A percentile compares a stretch with the other conserved stretches of the same genome.
phyloP scores from a whole-genome alignment of 179 eudicot genomes.

The Camellia oleifera region DNA sequence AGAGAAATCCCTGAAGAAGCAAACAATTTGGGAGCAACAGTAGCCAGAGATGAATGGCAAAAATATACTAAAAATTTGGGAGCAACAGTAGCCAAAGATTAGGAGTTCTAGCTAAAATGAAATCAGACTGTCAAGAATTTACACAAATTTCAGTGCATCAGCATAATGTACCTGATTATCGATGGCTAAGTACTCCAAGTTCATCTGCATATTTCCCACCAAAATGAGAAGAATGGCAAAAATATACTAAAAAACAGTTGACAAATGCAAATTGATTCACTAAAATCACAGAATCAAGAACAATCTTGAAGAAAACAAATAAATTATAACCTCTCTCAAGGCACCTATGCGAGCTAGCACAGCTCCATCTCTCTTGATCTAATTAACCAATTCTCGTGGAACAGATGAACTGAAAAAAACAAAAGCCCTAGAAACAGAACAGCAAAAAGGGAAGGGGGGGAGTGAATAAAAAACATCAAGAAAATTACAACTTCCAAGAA shows the following conservation, averaged over 20 bases:
- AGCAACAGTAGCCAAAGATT: too few relatives aligned
- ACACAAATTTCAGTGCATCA: neutral
- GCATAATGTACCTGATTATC: conserved; percentile 77
- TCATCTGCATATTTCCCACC: conserved; percentile 67
- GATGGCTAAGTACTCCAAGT: conserved; percentile 92
- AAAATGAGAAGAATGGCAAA: conserved; percentile 14
- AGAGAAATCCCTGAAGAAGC: neutral
- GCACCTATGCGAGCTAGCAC: conserved; percentile 76
- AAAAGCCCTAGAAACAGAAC: conserved; percentile 56
- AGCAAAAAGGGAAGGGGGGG: neutral
- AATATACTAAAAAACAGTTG: conserved; percentile 6
- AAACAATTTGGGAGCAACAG: neutral
- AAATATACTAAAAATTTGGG: too few relatives aligned
- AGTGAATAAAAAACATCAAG: neutral
- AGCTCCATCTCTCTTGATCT: conserved; percentile 68
- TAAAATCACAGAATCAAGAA: neutral
- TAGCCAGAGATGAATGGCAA: neutral
- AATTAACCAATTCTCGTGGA: conserved; percentile 59
- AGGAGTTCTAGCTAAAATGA: conserved; percentile 2
- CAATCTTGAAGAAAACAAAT: conserved; percentile 11
- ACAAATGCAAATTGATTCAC: conserved; percentile 11
- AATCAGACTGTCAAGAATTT: neutral
- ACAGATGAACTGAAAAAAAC: conserved; percentile 90
- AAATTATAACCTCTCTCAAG: conserved; percentile 61
- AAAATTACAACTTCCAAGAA: neutral